phyloP scores from a whole-genome alignment of 78 protist species.

The Cavenderia fasciculata region DNA sequence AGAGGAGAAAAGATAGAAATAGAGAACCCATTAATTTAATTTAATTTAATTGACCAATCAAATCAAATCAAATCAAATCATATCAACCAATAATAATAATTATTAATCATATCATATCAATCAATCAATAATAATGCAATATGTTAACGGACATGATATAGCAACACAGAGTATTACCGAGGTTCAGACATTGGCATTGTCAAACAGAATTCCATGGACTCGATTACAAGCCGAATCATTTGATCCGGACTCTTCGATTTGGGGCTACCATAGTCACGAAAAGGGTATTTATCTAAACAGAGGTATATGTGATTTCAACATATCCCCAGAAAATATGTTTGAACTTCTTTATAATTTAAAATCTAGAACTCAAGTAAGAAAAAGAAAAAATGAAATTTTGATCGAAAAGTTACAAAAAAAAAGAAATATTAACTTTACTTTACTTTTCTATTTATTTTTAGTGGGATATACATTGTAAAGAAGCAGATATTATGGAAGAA shows the following conservation, averaged over 20 bases:
- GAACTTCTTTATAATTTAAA: slow-evolving; percentile 32
- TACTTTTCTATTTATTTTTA: neutral
- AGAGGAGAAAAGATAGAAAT: too few species aligned
- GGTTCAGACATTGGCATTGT: slow-evolving; percentile 20
- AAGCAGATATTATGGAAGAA: slow-evolving; percentile 24
- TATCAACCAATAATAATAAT: too few species aligned
- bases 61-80: too few species aligned
- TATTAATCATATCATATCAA: too few species aligned
- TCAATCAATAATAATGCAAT: slow-evolving; percentile 31
- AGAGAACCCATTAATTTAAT: too few species aligned
- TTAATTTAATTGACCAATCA: too few species aligned
- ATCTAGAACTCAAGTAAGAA: neutral
- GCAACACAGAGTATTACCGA: slow-evolving; percentile 23
- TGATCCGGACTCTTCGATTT: neutral
- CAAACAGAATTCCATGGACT: slow-evolving; percentile 45
- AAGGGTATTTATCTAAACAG: slow-evolving; percentile 41
- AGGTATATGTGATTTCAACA: slow-evolving; percentile 31
- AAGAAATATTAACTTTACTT: neutral
- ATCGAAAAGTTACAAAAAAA: neutral
- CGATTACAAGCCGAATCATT: neutral
- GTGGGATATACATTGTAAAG: slow-evolving; percentile 50
- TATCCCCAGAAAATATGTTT: slow-evolving; percentile 61
- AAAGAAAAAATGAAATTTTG: neutral
- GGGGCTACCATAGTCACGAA: neutral
- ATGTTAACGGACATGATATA: slow-evolving; percentile 67